Evolutionary conservation across 441 rosid species (phyloP).

Genomic region (Mallotus japonicus): DNA sequence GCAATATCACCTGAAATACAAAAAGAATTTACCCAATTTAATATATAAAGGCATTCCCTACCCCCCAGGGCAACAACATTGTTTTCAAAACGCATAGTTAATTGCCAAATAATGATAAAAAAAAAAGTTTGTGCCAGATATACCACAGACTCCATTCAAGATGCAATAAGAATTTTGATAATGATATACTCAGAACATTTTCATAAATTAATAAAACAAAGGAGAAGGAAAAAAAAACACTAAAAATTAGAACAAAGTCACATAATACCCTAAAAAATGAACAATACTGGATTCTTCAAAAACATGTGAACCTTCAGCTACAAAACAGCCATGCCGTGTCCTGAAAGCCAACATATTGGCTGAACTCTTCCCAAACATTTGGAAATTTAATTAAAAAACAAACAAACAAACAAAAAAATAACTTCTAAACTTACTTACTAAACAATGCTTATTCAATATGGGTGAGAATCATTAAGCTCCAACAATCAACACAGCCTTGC

Average conservation of each 20-base stretch:
- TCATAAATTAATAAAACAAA: no score
- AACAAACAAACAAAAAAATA: neutral
- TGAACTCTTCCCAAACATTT: neutral
- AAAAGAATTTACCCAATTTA: conserved; percentile 7
- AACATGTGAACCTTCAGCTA: no score
- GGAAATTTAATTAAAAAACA: neutral
- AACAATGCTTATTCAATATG: neutral
- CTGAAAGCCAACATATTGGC: neutral
- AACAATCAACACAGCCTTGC: no score
- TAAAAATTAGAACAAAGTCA: no score
- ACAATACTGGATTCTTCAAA: no score
- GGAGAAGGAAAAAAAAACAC: no score
- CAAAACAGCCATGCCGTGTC: neutral
- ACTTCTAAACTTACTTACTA: neutral
- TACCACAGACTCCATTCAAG: neutral
- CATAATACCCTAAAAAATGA: no score
- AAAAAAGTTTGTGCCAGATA: no score
- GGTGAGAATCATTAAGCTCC: conserved; percentile 3
- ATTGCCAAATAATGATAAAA: neutral
- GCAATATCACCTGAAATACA: conserved; percentile 44
- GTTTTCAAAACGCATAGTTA: neutral
- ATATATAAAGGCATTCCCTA: neutral
- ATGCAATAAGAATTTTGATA: neutral
- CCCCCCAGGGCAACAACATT: neutral
- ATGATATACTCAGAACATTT: neutral